Evolutionary conservation across 371 early-diverging fungal species (phyloP).

Genomic region (Mucor indicus): DNA sequence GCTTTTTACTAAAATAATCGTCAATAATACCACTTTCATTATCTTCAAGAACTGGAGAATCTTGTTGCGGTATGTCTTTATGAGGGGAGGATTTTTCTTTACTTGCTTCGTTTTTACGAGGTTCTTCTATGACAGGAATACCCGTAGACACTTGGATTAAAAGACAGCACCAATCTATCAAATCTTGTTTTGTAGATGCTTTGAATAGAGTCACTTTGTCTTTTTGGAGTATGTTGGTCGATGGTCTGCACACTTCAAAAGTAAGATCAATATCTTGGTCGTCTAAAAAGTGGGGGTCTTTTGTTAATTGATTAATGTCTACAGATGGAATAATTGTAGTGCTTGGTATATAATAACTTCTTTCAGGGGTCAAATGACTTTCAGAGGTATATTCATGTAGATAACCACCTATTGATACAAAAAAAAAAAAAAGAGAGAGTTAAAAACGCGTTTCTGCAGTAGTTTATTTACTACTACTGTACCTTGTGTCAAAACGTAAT

Average conservation of each 20-base stretch:
- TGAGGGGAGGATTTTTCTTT: too few species aligned
- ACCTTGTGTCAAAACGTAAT: constrained; percentile 43
- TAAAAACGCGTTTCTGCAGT: too few species aligned
- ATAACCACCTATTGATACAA: constrained; percentile 29
- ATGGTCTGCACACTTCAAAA: constrained; percentile 20
- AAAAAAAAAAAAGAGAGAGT: neutral
- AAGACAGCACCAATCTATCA: constrained; percentile 16
- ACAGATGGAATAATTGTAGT: constrained; percentile 22
- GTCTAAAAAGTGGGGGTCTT: neutral
- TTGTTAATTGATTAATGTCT: constrained; percentile 12
- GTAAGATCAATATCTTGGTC: constrained; percentile 1
- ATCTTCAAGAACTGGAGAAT: too few species aligned
- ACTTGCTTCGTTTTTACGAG: too few species aligned
- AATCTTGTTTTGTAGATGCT: constrained; percentile 6
- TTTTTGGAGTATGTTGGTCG: constrained; percentile 14
- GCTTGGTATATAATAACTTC: constrained; percentile 35
- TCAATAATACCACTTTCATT: too few species aligned
- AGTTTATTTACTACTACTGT: constrained; percentile 1
- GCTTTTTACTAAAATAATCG: too few species aligned
- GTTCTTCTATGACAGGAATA: too few species aligned
- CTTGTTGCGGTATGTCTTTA: too few species aligned
- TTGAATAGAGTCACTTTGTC: constrained; percentile 19
- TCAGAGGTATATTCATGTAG: constrained; percentile 39
- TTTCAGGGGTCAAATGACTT: constrained; percentile 38
- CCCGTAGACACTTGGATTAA: too few species aligned